These are phyloP conservation scores for Neonectria hederae DNA, from an alignment of 2,329 filamentous ascomycete genomes.

Conservation along the genomic window DNA sequence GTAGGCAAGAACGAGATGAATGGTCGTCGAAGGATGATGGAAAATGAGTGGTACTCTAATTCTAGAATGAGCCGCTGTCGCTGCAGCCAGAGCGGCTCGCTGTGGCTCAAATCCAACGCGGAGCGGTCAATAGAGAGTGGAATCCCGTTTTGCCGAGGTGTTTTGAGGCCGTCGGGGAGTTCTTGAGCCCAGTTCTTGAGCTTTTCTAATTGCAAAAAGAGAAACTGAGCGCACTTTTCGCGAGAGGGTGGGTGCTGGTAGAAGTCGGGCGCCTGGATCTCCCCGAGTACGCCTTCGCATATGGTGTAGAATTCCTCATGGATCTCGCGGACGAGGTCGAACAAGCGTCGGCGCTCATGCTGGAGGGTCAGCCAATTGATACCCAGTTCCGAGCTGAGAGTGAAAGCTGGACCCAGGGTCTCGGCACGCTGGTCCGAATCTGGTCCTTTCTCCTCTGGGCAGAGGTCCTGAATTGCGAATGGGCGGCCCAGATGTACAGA, in stretches of 20 bases:
- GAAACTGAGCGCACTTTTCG: constrained; percentile 42
- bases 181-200: constrained; percentile 38
- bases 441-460: not conserved
- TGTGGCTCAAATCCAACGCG: constrained; percentile 42
- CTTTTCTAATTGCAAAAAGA: constrained; percentile 45
- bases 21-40: constrained; percentile 50
- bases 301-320: constrained; percentile 28
- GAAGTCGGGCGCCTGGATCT: constrained; percentile 29
- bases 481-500: constrained; percentile 33
- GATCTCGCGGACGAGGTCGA: constrained; percentile 29
- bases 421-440: constrained; percentile 26
- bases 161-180: constrained; percentile 52
- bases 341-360: constrained; percentile 31
- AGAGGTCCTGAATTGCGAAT: constrained; percentile 17
- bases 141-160: constrained; percentile 45
- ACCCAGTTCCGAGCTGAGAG: not conserved
- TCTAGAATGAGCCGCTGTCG: constrained; percentile 54
- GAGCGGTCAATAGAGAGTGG: constrained; percentile 52
- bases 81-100: constrained; percentile 55
- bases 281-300: constrained; percentile 26
- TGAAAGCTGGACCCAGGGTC: constrained; percentile 30
- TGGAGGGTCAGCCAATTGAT: constrained; percentile 40
- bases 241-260: constrained; percentile 38
- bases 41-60: constrained; percentile 53
- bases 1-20: constrained; percentile 51